These are phyloP conservation scores for Ceratocystis ficicola DNA, from an alignment of 2,329 filamentous ascomycete species.

Conservation along the genomic window DNA sequence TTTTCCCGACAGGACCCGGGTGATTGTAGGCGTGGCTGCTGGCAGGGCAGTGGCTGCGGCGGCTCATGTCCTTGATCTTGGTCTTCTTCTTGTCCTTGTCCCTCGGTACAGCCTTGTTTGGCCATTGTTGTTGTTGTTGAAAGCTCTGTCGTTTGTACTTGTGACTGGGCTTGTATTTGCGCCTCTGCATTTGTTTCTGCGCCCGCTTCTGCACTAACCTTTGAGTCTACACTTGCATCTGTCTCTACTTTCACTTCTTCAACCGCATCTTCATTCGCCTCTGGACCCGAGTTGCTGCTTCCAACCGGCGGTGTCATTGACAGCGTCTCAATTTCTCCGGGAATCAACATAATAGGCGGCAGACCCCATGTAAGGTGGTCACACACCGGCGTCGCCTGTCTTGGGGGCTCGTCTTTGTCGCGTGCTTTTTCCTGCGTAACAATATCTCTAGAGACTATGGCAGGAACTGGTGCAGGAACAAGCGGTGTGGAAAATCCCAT, in stretches of 20 bases:
- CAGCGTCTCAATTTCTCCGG: neutral
- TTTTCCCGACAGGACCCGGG: neutral
- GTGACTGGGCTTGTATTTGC: neutral
- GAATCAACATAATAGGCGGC: slow-evolving; percentile 1
- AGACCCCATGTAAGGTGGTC: slow-evolving; percentile 3
- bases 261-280: neutral
- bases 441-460: neutral
- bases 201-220: neutral
- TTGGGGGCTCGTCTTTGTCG: neutral
- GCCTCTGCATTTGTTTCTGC: neutral
- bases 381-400: slow-evolving; percentile 3
- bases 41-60: neutral
- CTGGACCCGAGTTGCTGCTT: neutral
- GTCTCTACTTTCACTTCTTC: neutral
- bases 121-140: neutral
- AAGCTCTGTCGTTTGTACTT: neutral
- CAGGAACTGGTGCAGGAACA: neutral
- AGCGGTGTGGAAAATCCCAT: neutral
- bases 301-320: neutral
- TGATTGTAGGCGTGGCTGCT: neutral
- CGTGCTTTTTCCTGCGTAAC: neutral
- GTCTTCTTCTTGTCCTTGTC: neutral
- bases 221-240: too few relatives aligned
- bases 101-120: neutral
- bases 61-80: neutral